Evolutionary conservation across 2,329 filamentous ascomycete genomes (phyloP), one percentile per base, ranked within the genome.

Genomic region (Hymenoscyphus scutula): DNA sequence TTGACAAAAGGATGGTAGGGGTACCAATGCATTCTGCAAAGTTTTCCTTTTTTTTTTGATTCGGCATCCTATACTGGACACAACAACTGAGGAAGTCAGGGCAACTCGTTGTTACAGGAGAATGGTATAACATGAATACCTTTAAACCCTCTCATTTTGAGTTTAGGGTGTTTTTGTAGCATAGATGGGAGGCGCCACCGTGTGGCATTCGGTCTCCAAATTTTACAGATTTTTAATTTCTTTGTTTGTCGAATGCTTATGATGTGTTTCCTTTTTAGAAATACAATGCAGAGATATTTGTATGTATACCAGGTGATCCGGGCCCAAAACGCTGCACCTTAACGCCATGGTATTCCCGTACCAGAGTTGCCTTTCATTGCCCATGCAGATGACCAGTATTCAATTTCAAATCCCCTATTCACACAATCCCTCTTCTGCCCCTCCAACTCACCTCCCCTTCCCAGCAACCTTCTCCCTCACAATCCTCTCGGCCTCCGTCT

Each of bases 401-500:
- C 51, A 53, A 15, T n/a, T 15, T 19, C n/a, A 48, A 48, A 25
- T 13, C 15, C n/a, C 15, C n/a, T 48, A 48, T 48, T 25, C 19
- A 48, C 41, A 48, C 7, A 25, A 48, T 10, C 10, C 10, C n/a
- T n/a, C n/a, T n/a, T n/a, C n/a, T n/a, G n/a, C n/a, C n/a, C n/a
- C n/a, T n/a, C n/a, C n/a, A n/a, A n/a, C n/a, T n/a, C n/a, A n/a
- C n/a, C n/a, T n/a, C 11, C 54, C 68, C 27, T 57, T 61, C 25
- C 59, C 53, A 61, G 30, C 34, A 19, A 30, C 38, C 57, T 62
- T 61, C 32, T 69, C 69, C 58, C 68, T 68, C 13, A 71, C 55
- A 27, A 25, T 64, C 59, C 63, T 66, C 63, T 71, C 69, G 5
- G 65, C 63, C 57, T 69, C 66, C n/a, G 69, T 70, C 61, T 70